Evolutionary conservation across 805 yeast species (phyloP).

Genomic region (Candida germanica): DNA sequence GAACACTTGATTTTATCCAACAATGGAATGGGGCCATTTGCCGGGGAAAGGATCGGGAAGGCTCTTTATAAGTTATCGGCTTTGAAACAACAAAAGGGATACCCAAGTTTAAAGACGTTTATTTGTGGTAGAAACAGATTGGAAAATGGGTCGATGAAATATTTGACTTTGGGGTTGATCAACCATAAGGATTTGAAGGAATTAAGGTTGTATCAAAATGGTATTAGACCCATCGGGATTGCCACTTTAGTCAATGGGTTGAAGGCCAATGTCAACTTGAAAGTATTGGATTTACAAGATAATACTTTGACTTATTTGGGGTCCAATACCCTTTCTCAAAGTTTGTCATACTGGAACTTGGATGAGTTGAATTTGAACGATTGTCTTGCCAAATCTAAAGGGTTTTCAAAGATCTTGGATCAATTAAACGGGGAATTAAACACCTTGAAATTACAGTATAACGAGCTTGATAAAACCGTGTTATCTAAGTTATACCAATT

Average conservation of each 20-base stretch:
- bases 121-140: slow-evolving; percentile 96
- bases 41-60: slow-evolving; percentile 91
- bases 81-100: slow-evolving; percentile 52
- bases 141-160: slow-evolving; percentile 89
- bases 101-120: slow-evolving; percentile 69
- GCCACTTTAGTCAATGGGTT: slow-evolving; percentile 67
- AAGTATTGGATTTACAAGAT: slow-evolving; percentile 84
- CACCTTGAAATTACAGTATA: slow-evolving; percentile 74
- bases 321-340: slow-evolving; percentile 46
- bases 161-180: slow-evolving; percentile 80
- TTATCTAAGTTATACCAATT: slow-evolving; percentile 58
- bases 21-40: slow-evolving; percentile 98
- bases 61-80: slow-evolving; percentile 70
- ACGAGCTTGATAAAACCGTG: slow-evolving; percentile 72
- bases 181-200: slow-evolving; percentile 71
- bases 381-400: slow-evolving; percentile 77
- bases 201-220: slow-evolving; percentile 88
- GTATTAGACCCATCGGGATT: slow-evolving; percentile 93
- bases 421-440: slow-evolving; percentile 48
- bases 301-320: slow-evolving; percentile 84
- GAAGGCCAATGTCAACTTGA: slow-evolving; percentile 53
- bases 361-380: slow-evolving; percentile 84
- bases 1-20: slow-evolving; percentile 87
- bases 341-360: slow-evolving; percentile 63
- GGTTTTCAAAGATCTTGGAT: slow-evolving; percentile 56